Conservation (phyloP, 345 rosid genomes). For the Carallia brachiata region DNA sequence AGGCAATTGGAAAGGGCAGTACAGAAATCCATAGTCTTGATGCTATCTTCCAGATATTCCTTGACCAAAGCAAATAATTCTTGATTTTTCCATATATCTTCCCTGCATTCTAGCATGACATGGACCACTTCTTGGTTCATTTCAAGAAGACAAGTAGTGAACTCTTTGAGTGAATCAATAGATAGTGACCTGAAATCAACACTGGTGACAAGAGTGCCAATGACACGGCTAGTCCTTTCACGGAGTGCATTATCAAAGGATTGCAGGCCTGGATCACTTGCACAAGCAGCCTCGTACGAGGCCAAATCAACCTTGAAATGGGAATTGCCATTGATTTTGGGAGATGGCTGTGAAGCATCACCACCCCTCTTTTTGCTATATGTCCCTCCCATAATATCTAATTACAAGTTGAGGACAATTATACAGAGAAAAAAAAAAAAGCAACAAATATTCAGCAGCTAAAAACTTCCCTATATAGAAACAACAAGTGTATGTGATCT, state of each 20-base stretch:
- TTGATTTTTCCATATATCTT: slow-evolving; percentile 70
- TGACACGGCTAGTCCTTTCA: slow-evolving; percentile 57
- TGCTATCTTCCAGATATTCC: slow-evolving; percentile 64
- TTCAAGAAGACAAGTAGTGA: slow-evolving; percentile 61
- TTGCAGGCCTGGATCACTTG: slow-evolving; percentile 60
- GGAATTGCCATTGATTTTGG: slow-evolving; percentile 31
- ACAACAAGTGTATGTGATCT: background rate
- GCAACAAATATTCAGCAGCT: background rate
- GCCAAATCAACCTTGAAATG: slow-evolving; percentile 45
- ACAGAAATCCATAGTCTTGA: slow-evolving; percentile 71
- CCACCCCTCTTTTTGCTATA: slow-evolving; percentile 29
- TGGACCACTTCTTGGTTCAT: slow-evolving; percentile 82
- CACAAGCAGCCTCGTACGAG: slow-evolving; percentile 74
- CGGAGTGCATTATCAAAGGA: slow-evolving; percentile 63
- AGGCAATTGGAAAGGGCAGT: slow-evolving; percentile 67
- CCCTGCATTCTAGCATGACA: slow-evolving; percentile 60
- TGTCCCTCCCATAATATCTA: slow-evolving; percentile 50
- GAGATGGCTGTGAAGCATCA: slow-evolving; percentile 26
- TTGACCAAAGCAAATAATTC: slow-evolving; percentile 63
- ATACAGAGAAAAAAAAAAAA: background rate
- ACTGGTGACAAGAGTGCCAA: slow-evolving; percentile 50
- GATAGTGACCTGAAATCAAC: slow-evolving; percentile 60
- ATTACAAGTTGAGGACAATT: background rate
- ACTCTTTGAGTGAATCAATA: slow-evolving; percentile 73
- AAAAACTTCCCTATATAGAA: background rate